A percentile compares a stretch with the other conserved stretches of the same genome.
These are phyloP conservation scores for Mortierella alpina DNA, from an alignment of 192 early-diverging fungal genomes.

Conservation along the genomic window DNA sequence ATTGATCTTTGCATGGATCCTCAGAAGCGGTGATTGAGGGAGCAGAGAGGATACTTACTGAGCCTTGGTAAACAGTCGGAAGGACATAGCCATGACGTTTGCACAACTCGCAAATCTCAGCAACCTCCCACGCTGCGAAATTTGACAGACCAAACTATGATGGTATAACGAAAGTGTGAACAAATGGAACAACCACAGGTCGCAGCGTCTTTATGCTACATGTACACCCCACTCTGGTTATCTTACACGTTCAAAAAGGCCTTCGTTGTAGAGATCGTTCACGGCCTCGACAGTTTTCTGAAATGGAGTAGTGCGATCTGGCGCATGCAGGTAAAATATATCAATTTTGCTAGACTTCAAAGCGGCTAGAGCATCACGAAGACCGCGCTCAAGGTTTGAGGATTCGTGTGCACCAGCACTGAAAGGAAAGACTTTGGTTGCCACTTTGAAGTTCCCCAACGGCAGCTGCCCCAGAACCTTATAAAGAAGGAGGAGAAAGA, in stretches of 20 bases:
- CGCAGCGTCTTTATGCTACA: too few relatives aligned
- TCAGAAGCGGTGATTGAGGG: too few relatives aligned
- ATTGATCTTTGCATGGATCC: too few relatives aligned
- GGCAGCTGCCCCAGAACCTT: slow-evolving; percentile 25
- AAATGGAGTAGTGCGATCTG: slow-evolving; percentile 62
- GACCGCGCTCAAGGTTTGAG: slow-evolving; percentile 31
- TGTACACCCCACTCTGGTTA: too few relatives aligned
- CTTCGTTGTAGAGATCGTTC: slow-evolving; percentile 64
- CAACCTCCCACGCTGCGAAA: too few relatives aligned
- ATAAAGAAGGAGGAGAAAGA: not conserved
- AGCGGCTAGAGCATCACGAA: slow-evolving; percentile 56
- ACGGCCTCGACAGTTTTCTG: slow-evolving; percentile 63
- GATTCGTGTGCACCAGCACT: slow-evolving; percentile 46
- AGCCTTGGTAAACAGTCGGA: too few relatives aligned
- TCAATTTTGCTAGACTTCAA: slow-evolving; percentile 60
- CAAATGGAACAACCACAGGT: too few relatives aligned
- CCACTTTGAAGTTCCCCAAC: not conserved
- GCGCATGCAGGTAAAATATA: slow-evolving; percentile 71
- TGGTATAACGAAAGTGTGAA: too few relatives aligned
- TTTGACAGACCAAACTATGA: too few relatives aligned
- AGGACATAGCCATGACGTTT: too few relatives aligned
- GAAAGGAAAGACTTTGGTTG: slow-evolving; percentile 7
- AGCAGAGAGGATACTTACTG: too few relatives aligned
- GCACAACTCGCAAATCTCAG: too few relatives aligned
- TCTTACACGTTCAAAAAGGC: slow-evolving; percentile 49